These are phyloP conservation scores for Mortierella sp. DNA, from an alignment of 371 early-diverging fungal species.

Conservation along the genomic window DNA sequence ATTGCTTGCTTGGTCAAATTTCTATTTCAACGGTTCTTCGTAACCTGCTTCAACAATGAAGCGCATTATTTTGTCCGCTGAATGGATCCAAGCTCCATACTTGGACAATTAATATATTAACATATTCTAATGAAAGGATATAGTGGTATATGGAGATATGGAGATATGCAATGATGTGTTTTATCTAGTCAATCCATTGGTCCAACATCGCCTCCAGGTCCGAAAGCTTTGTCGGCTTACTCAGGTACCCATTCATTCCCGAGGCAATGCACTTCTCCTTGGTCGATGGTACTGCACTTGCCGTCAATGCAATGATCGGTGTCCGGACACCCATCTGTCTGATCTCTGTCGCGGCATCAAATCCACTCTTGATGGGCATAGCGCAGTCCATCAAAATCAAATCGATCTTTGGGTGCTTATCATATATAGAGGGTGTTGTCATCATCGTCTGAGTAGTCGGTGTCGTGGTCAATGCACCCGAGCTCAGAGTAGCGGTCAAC, in stretches of 20 bases:
- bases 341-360: conserved; percentile 49
- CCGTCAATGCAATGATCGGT: conserved; percentile 57
- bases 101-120: no score
- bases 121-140: no score
- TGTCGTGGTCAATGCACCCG: not conserved
- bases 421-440: not conserved
- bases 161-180: no score
- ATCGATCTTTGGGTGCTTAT: conserved; percentile 30
- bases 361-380: conserved; percentile 54
- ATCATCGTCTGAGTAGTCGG: not conserved
- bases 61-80: no score
- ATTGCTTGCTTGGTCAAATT: no score
- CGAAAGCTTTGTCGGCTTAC: conserved; percentile 54
- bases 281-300: conserved; percentile 51
- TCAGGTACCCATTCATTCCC: conserved; percentile 57
- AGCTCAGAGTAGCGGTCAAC: no score
- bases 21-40: no score
- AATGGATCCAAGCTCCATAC: no score
- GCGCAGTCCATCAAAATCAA: conserved; percentile 52
- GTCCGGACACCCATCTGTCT: conserved; percentile 28
- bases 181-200: conserved; percentile 54
- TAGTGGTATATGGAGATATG: no score
- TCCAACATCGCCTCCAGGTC: conserved; percentile 48
- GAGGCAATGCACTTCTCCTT: conserved; percentile 53
- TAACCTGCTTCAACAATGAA: no score